These are phyloP conservation scores for Pseudopyricularia javanii DNA, from an alignment of 2,329 filamentous ascomycete genomes.

Conservation along the genomic window DNA sequence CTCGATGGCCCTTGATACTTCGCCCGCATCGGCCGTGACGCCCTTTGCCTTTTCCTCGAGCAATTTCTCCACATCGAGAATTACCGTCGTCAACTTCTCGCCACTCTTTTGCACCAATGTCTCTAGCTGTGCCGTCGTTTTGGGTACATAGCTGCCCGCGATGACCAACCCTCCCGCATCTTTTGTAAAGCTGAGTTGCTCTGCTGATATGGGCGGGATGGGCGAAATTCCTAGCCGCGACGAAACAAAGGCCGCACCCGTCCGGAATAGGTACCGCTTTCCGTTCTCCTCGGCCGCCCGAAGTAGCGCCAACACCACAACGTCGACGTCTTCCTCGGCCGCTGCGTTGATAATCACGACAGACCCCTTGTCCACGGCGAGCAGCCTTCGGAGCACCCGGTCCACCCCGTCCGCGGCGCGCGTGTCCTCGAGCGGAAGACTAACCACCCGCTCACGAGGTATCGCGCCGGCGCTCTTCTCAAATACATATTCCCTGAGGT, in stretches of 20 bases:
- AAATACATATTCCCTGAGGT: conserved; percentile 36
- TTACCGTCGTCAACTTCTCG: conserved; percentile 27
- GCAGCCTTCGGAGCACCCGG: conserved; percentile 26
- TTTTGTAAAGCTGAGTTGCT: conserved; percentile 24
- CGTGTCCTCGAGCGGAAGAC: conserved; percentile 34
- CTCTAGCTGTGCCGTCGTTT: conserved; percentile 42
- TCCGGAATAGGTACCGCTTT: conserved; percentile 24
- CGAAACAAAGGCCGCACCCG: conserved; percentile 28
- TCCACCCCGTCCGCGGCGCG: conserved; percentile 26
- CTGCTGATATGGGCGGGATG: conserved; percentile 35
- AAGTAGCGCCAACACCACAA: conserved; percentile 37
- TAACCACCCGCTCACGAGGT: conserved; percentile 21
- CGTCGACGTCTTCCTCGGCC: conserved; percentile 37
- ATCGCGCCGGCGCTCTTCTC: conserved; percentile 38
- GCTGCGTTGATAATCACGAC: conserved; percentile 37
- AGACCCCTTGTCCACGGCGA: conserved; percentile 19
- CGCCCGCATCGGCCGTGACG: conserved; percentile 12
- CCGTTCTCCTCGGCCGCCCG: conserved; percentile 15
- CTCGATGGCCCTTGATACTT: conserved; percentile 17
- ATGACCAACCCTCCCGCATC: conserved; percentile 37
- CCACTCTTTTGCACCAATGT: conserved; percentile 24
- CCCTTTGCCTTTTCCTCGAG: conserved; percentile 19
- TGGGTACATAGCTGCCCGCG: conserved; percentile 45
- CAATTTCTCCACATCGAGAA: conserved; percentile 33
- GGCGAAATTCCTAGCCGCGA: conserved; percentile 37